Percentiles rank a stretch among this genome's conserved stretches.
Evolutionary conservation across 768 basidiomycete genomes (phyloP).

Genomic region (Rhizopogon vulgaris): DNA sequence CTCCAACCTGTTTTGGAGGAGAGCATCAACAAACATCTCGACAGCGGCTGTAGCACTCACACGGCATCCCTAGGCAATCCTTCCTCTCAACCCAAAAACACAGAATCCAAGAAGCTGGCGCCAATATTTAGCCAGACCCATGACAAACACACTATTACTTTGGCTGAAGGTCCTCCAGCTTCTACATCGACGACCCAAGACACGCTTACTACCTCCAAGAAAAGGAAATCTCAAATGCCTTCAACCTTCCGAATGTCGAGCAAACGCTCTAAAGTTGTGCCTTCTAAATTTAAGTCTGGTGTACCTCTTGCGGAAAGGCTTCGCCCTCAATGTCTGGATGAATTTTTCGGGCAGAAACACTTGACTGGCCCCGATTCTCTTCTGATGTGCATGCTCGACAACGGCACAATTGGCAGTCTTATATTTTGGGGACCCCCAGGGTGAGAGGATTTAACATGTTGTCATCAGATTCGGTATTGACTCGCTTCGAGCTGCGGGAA

Average conservation of each 20-base stretch:
- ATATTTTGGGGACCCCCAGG: constrained; percentile 78
- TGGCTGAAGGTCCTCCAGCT: constrained; percentile 3
- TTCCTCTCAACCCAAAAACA: constrained; percentile 10
- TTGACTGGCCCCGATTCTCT: constrained; percentile 52
- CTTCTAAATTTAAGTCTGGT: constrained; percentile 24
- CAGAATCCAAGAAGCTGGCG: constrained; percentile 27
- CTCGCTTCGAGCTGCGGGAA: constrained; percentile 50
- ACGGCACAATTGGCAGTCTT: constrained; percentile 49
- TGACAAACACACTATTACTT: constrained; percentile 8
- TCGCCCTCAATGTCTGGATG: constrained; percentile 54
- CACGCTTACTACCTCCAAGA: constrained; percentile 20
- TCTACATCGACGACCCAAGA: background rate
- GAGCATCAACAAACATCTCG: constrained; percentile 48
- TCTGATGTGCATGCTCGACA: constrained; percentile 46
- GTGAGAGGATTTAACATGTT: constrained; percentile 23
- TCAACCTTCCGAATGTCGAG: background rate
- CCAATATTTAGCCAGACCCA: constrained; percentile 34
- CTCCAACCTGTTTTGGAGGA: constrained; percentile 32
- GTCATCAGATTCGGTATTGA: background rate
- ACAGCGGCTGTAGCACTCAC: constrained; percentile 35
- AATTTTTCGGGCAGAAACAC: constrained; percentile 70
- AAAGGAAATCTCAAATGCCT: constrained; percentile 19
- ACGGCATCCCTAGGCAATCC: constrained; percentile 5
- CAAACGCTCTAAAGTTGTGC: constrained; percentile 19
- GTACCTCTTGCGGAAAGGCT: constrained; percentile 68